Conservation (phyloP, 345 rosid species). For the Eutrema heterophyllum region DNA sequence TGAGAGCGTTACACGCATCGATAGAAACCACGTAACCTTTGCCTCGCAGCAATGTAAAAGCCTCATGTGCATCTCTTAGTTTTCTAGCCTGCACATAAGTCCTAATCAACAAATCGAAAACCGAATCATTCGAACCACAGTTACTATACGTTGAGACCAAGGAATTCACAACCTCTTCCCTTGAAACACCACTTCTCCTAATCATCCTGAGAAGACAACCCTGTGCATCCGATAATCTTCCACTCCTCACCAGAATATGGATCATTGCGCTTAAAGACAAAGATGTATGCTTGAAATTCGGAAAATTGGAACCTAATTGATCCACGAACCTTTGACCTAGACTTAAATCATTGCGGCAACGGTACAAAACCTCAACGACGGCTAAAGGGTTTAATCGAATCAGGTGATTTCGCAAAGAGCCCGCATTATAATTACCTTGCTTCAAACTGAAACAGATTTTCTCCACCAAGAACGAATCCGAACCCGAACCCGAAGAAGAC, state of each 20-base stretch:
- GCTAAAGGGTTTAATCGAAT: slow-evolving; percentile 43
- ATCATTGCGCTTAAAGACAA: slow-evolving; percentile 61
- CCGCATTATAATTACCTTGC: slow-evolving; percentile 34
- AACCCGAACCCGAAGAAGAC: slow-evolving; percentile 23
- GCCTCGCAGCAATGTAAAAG: slow-evolving; percentile 32
- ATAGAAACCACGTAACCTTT: slow-evolving; percentile 46
- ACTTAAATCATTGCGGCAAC: slow-evolving; percentile 46
- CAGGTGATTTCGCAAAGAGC: slow-evolving; percentile 32
- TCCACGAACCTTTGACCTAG: slow-evolving; percentile 45
- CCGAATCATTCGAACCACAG: slow-evolving; percentile 35
- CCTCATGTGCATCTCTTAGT: slow-evolving; percentile 61
- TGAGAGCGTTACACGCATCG: slow-evolving; percentile 64
- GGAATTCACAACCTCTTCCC: slow-evolving; percentile 47
- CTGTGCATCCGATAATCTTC: slow-evolving; percentile 73
- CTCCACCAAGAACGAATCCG: slow-evolving; percentile 52
- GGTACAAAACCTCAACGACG: slow-evolving; percentile 51
- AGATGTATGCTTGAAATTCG: slow-evolving; percentile 52
- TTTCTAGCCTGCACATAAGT: slow-evolving; percentile 77
- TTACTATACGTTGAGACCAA: slow-evolving; percentile 37
- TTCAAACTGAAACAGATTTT: slow-evolving; percentile 50
- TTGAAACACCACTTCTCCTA: slow-evolving; percentile 69
- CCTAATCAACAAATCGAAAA: slow-evolving; percentile 68
- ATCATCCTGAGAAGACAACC: slow-evolving; percentile 68
- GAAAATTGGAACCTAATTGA: slow-evolving; percentile 28
- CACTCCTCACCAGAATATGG: slow-evolving; percentile 46